Conservation (phyloP, 164 flowering plant species). For the Hamamelis virginiana region DNA sequence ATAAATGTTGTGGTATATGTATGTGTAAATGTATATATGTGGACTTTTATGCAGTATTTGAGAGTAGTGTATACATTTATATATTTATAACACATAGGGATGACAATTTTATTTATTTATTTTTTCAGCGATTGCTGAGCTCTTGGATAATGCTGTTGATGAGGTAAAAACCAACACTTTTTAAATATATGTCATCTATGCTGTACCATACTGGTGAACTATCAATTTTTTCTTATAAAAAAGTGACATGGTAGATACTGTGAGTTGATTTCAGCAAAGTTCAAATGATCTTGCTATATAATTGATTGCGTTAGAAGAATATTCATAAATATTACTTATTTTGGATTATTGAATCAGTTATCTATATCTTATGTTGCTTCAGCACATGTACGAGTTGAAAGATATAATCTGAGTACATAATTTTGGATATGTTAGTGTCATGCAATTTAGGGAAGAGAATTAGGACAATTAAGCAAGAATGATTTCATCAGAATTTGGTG, state of each 20-base stretch:
- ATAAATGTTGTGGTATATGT: too few relatives aligned
- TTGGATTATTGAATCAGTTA: too few relatives aligned
- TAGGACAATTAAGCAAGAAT: too few relatives aligned
- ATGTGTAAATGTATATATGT: too few relatives aligned
- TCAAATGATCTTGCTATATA: not conserved
- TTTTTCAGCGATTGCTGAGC: slow-evolving; percentile 86
- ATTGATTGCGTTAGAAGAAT: not conserved
- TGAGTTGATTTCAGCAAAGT: not conserved
- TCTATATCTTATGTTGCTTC: not conserved
- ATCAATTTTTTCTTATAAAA: not conserved
- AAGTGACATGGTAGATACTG: not conserved
- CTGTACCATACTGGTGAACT: not conserved
- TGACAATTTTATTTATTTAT: not conserved
- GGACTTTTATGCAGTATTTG: too few relatives aligned
- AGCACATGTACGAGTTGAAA: not conserved
- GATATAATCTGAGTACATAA: not conserved
- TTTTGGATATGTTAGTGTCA: not conserved
- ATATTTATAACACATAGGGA: too few relatives aligned
- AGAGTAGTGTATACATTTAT: too few relatives aligned
- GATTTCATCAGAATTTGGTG: too few relatives aligned
- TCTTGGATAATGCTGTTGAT: slow-evolving; percentile 86
- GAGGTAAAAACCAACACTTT: slow-evolving; percentile 48
- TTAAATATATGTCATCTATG: not conserved
- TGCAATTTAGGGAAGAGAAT: not conserved
- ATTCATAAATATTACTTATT: not conserved